Conservation (phyloP, 2,329 filamentous ascomycete genomes). For the Hymenoscyphus occultus region DNA sequence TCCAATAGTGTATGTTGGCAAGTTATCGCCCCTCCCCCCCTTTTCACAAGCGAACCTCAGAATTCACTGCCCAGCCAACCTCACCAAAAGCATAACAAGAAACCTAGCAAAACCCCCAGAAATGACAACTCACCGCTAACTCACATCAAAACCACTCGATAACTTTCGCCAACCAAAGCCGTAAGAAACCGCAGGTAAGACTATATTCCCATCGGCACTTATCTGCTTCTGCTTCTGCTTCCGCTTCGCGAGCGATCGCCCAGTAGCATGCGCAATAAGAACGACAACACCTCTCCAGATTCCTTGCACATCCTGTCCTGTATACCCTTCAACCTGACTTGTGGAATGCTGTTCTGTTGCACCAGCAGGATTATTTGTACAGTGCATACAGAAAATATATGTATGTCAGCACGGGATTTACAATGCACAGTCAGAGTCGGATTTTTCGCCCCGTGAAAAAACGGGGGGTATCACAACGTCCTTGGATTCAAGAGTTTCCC, state of each 20-base stretch:
- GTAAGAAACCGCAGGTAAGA: not conserved
- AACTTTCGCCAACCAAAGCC: not conserved
- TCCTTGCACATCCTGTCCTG: not conserved
- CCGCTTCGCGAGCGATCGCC: constrained; percentile 2
- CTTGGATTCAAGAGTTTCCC: not conserved
- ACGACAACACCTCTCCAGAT: not conserved
- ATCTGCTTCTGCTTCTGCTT: not conserved
- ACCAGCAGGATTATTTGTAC: not conserved
- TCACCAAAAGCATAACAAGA: not conserved
- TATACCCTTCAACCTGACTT: not conserved
- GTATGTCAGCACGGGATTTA: not conserved
- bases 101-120: not conserved
- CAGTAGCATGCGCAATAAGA: not conserved
- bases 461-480: not conserved
- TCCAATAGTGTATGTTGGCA: too few relatives aligned
- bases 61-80: not conserved
- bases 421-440: too few relatives aligned
- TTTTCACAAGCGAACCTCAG: not conserved
- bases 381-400: not conserved
- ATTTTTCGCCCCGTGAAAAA: not conserved
- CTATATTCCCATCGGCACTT: not conserved
- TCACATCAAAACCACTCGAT: not conserved
- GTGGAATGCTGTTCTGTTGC: not conserved
- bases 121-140: not conserved
- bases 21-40: not conserved